These are phyloP conservation scores for Pseudonitzschia pungens DNA, from an alignment of 108 stramenopile species.

Conservation along the genomic window DNA sequence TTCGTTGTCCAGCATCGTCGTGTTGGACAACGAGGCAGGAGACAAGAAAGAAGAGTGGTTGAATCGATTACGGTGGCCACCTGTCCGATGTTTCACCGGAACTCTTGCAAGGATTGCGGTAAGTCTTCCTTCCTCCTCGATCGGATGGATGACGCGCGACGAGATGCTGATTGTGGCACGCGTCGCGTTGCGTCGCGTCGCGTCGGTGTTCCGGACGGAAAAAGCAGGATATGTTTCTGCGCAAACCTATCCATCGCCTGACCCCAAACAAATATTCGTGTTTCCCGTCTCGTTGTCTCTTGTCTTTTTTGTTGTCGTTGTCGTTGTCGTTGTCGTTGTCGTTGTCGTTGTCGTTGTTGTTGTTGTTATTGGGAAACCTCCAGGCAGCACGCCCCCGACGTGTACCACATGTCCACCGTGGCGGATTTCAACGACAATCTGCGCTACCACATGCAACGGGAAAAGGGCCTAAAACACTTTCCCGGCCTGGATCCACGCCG, in stretches of 20 bases:
- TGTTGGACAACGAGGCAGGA: constrained; percentile 2
- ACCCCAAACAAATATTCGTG: no score
- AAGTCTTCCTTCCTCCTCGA: no score
- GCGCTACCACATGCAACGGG: constrained; percentile 50
- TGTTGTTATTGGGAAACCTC: no score
- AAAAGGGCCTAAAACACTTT: constrained; percentile 4
- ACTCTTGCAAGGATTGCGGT: constrained; percentile 24
- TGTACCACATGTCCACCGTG: constrained; percentile 43
- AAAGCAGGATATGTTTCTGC: no score
- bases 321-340: no score
- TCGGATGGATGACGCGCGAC: not conserved
- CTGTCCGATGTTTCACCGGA: constrained; percentile 26
- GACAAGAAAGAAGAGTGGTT: constrained; percentile 21
- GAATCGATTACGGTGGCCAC: constrained; percentile 6
- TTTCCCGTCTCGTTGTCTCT: not conserved
- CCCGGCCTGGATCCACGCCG: not conserved
- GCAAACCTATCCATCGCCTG: no score
- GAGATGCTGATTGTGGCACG: no score
- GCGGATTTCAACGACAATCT: constrained; percentile 68
- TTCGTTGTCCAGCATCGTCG: constrained; percentile 21
- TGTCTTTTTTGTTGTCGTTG: no score
- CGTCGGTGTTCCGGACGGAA: no score
- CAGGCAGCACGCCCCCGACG: constrained; percentile 22
- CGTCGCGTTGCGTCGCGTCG: no score
- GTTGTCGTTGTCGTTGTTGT: no score